A percentile compares a stretch with the other conserved stretches of the same genome.
Conservation (phyloP, 768 basidiomycete species). For the Boletus subparvulus region DNA sequence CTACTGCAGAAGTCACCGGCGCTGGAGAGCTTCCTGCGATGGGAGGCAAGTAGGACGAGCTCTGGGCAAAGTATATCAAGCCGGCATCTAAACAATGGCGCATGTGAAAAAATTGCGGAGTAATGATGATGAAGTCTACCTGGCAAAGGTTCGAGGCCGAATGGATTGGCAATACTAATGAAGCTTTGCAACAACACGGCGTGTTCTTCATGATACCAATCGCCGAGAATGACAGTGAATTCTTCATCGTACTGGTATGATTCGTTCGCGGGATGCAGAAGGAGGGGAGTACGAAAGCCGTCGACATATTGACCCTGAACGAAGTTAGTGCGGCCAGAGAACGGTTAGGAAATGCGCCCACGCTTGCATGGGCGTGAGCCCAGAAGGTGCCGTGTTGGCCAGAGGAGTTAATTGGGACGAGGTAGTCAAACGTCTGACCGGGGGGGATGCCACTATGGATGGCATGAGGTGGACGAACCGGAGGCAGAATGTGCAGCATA, state of each 20-base stretch:
- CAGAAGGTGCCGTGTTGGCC: constrained; percentile 82
- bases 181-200: constrained; percentile 59
- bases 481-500: constrained; percentile 20
- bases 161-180: constrained; percentile 71
- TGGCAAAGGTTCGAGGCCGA: constrained; percentile 88
- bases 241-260: constrained; percentile 84
- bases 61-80: constrained; percentile 81
- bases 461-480: neutral
- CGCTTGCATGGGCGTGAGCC: constrained; percentile 68
- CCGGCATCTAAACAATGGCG: constrained; percentile 54
- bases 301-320: constrained; percentile 85
- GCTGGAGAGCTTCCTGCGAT: constrained; percentile 44
- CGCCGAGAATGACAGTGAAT: constrained; percentile 79
- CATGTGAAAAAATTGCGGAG: neutral
- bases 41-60: constrained; percentile 66
- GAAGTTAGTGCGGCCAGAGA: neutral
- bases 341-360: neutral
- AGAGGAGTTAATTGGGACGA: constrained; percentile 64
- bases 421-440: constrained; percentile 68
- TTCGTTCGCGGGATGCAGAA: constrained; percentile 70
- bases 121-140: constrained; percentile 38
- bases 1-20: constrained; percentile 49
- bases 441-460: constrained; percentile 69
- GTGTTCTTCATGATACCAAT: constrained; percentile 92
- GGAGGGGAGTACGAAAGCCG: constrained; percentile 83